phyloP scores from a whole-genome alignment of 2,329 filamentous ascomycete genomes.

The Botrytis paeoniae region DNA sequence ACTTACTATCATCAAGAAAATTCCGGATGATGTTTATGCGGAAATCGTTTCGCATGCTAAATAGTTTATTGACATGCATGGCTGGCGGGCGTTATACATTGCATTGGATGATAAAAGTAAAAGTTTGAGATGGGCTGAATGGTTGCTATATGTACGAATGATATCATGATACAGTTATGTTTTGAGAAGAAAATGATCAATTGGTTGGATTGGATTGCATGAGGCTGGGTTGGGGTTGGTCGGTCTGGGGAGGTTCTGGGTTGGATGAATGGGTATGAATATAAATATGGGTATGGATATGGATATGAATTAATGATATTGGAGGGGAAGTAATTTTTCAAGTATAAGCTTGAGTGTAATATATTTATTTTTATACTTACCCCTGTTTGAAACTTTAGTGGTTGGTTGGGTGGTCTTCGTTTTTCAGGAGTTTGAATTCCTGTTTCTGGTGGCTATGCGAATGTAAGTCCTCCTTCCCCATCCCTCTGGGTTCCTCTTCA shows the following conservation, averaged over 20 bases:
- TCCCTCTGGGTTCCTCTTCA: conserved; percentile 81
- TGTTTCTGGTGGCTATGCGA: neutral
- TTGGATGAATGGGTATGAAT: neutral
- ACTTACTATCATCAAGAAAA: conserved; percentile 81
- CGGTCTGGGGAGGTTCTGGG: neutral
- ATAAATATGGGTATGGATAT: neutral
- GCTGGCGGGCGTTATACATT: neutral
- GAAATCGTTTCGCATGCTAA: conserved; percentile 87
- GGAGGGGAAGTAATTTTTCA: neutral
- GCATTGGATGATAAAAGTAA: neutral
- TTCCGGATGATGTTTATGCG: conserved; percentile 85
- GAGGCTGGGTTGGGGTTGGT: neutral
- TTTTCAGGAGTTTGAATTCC: neutral
- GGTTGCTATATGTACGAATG: conserved; percentile 1
- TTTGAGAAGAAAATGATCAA: neutral
- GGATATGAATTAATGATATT: conserved; percentile 5
- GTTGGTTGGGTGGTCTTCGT: too few relatives aligned
- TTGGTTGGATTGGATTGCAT: neutral
- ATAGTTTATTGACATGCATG: conserved; percentile 39
- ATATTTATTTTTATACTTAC: neutral
- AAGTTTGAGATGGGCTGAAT: neutral
- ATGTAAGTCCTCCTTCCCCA: conserved; percentile 76
- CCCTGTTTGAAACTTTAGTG: neutral
- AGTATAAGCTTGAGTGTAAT: neutral
- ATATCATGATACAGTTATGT: neutral